Evolutionary conservation across 176 grass and related monocot species (phyloP).

Genomic region (Raddia guianensis): DNA sequence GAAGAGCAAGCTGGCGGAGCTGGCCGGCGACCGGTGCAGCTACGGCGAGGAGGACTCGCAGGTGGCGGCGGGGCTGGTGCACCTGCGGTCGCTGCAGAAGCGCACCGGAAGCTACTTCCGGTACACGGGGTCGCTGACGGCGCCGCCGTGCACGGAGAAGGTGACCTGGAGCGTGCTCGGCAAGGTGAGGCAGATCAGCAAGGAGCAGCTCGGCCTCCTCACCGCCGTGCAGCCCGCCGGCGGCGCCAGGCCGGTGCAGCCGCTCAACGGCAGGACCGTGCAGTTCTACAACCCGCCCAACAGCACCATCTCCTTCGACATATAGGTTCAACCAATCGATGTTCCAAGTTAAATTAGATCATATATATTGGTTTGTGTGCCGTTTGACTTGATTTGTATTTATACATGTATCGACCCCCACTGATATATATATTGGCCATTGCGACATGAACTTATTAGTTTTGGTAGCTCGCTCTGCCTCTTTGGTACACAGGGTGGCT

Average conservation of each 20-base stretch:
- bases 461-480: too few species aligned
- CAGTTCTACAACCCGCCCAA: constrained; percentile 50
- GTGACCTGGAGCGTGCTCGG: constrained; percentile 71
- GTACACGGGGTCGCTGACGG: constrained; percentile 75
- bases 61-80: constrained; percentile 16
- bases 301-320: constrained; percentile 33
- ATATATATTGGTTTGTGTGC: too few species aligned
- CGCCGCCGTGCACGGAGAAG: constrained; percentile 82
- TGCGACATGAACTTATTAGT: too few species aligned
- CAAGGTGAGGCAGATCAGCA: constrained; percentile 63
- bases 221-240: constrained; percentile 28
- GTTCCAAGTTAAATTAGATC: too few species aligned
- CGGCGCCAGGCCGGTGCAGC: constrained; percentile 54
- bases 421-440: too few species aligned
- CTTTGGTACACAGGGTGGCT: too few species aligned
- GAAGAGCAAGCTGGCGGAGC: constrained; percentile 18
- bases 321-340: not conserved
- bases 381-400: too few species aligned
- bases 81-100: constrained; percentile 48
- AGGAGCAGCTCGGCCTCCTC: constrained; percentile 53
- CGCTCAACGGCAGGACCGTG: constrained; percentile 59
- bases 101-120: constrained; percentile 66
- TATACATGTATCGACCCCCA: too few species aligned
- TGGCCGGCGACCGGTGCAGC: constrained; percentile 30
- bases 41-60: constrained; percentile 40